Percentiles rank a stretch among this genome's conserved stretches.
phyloP scores from a whole-genome alignment of 441 rosid genomes.

The Gossypium armourianum region DNA sequence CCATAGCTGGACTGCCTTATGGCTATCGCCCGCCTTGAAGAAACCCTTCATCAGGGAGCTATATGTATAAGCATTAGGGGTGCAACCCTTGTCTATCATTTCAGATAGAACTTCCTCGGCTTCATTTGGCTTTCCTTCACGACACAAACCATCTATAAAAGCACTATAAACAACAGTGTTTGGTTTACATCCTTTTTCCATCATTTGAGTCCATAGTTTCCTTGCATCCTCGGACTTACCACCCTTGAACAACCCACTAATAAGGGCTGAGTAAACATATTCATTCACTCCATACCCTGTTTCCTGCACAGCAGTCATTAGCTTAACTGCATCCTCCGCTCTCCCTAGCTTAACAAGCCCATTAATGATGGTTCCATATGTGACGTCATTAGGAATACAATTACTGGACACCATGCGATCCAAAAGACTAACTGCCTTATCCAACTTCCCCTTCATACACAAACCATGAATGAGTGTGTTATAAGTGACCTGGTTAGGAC shows the following conservation, averaged over 20 bases:
- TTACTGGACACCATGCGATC: conserved; percentile 60
- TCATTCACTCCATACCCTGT: conserved; percentile 50
- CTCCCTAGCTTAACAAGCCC: conserved; percentile 71
- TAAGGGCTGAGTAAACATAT: conserved; percentile 52
- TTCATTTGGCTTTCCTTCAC: conserved; percentile 54
- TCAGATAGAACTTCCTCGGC: conserved; percentile 43
- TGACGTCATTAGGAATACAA: conserved; percentile 67
- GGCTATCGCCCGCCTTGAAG: conserved; percentile 42
- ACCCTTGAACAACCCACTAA: conserved; percentile 70
- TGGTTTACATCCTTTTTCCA: conserved; percentile 39
- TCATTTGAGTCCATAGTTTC: conserved; percentile 50
- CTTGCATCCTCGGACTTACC: conserved; percentile 54
- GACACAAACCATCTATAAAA: conserved; percentile 65
- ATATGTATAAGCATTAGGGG: conserved; percentile 65
- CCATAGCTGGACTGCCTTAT: conserved; percentile 69
- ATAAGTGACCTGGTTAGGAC: conserved; percentile 66
- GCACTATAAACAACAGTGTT: conserved; percentile 59
- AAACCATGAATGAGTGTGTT: conserved; percentile 78
- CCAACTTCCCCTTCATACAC: conserved; percentile 67
- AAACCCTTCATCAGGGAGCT: conserved; percentile 86
- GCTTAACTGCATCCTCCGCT: conserved; percentile 37
- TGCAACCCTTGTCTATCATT: conserved; percentile 49
- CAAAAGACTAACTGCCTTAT: conserved; percentile 72
- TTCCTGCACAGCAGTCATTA: conserved; percentile 55
- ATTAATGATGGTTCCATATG: conserved; percentile 65